These are phyloP conservation scores for Hypsizygus marmoreus DNA, from an alignment of 768 basidiomycete genomes.

Conservation along the genomic window DNA sequence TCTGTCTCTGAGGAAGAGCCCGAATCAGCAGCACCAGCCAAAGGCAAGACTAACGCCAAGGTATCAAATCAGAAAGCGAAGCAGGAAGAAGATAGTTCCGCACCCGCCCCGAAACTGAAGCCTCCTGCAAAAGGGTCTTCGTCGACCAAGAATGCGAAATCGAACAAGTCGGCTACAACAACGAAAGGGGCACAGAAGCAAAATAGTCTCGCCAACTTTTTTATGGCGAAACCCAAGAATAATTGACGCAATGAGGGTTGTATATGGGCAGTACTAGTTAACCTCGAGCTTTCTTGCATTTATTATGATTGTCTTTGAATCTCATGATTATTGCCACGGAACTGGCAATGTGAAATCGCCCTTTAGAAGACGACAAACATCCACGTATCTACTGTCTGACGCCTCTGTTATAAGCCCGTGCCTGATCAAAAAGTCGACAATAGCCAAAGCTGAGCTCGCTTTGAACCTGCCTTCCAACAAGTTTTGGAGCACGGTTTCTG, in stretches of 20 bases:
- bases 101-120: conserved; percentile 11
- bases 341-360: conserved; percentile 27
- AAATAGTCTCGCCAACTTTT: conserved; percentile 37
- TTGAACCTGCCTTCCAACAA: conserved; percentile 40
- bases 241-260: too few species aligned
- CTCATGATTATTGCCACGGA: conserved; percentile 20
- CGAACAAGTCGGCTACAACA: conserved; percentile 5
- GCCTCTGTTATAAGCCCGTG: conserved; percentile 35
- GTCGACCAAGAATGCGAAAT: conserved; percentile 5
- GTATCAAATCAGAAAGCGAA: conserved; percentile 21
- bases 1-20: conserved; percentile 66
- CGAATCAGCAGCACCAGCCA: conserved; percentile 24
- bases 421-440: conserved; percentile 43
- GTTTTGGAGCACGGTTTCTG: conserved; percentile 30
- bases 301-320: too few species aligned
- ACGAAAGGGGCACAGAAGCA: conserved; percentile 22
- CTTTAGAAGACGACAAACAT: conserved; percentile 29
- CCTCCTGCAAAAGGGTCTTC: conserved; percentile 9
- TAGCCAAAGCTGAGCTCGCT: conserved; percentile 42
- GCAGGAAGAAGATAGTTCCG: conserved; percentile 14
- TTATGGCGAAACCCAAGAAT: conserved; percentile 32
- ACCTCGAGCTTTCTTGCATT: too few species aligned
- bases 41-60: conserved; percentile 29
- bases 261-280: too few species aligned
- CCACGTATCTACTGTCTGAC: conserved; percentile 32